Evolutionary conservation across 495 filamentous ascomycete species (phyloP).

Genomic region (Endocarpon pusillum): DNA sequence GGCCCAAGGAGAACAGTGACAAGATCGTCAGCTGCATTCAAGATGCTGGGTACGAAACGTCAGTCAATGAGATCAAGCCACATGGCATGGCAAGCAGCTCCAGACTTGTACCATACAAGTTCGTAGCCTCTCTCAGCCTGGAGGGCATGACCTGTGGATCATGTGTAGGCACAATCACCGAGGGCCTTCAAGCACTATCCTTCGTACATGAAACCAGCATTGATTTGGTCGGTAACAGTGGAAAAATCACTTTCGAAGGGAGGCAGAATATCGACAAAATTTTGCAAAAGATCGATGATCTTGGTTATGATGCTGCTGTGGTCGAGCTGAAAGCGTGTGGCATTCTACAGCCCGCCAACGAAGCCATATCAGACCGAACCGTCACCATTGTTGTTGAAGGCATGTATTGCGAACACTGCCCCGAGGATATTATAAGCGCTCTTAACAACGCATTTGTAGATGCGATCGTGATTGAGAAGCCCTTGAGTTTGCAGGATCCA

Average conservation of each 20-base stretch:
- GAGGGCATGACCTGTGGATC: constrained; percentile 74
- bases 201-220: constrained; percentile 50
- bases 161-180: constrained; percentile 49
- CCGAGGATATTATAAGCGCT: constrained; percentile 36
- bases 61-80: constrained; percentile 24
- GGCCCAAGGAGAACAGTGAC: constrained; percentile 22
- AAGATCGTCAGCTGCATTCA: constrained; percentile 32
- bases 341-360: not conserved
- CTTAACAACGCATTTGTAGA: constrained; percentile 35
- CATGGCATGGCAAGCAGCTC: not conserved
- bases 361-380: constrained; percentile 39
- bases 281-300: constrained; percentile 54
- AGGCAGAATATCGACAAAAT: constrained; percentile 38
- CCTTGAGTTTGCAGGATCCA: constrained; percentile 36
- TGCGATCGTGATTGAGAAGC: constrained; percentile 28
- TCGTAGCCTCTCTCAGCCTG: constrained; percentile 54
- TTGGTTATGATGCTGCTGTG: constrained; percentile 59
- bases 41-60: constrained; percentile 38
- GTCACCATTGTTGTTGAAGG: constrained; percentile 56
- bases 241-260: constrained; percentile 41
- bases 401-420: constrained; percentile 80
- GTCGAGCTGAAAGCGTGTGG: constrained; percentile 17
- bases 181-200: constrained; percentile 40
- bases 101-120: constrained; percentile 18
- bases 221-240: constrained; percentile 59